Evolutionary conservation across 352 stramenopile genomes (phyloP).

Genomic region (Halophytophthora polymorphica): DNA sequence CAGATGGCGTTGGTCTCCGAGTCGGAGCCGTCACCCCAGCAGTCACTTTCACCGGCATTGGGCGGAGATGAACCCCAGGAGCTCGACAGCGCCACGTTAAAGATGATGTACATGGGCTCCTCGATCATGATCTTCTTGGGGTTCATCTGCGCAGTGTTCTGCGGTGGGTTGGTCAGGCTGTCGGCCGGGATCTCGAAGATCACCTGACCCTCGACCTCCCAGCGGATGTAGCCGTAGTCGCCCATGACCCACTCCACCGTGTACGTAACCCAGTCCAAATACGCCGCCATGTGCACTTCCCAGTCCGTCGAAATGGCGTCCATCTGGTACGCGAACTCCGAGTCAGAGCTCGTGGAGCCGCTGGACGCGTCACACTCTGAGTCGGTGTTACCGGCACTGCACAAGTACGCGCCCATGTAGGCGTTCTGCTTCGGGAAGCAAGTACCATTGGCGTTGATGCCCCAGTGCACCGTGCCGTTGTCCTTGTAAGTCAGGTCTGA

Average conservation of each 20-base stretch:
- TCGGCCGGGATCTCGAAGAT: slow-evolving; percentile 38
- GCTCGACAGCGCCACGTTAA: slow-evolving; percentile 89
- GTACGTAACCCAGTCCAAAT: slow-evolving; percentile 44
- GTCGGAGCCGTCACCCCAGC: slow-evolving; percentile 24
- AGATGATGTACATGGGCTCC: slow-evolving; percentile 79
- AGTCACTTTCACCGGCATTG: slow-evolving; percentile 19
- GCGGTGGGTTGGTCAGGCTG: slow-evolving; percentile 6
- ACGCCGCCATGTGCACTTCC: slow-evolving; percentile 49
- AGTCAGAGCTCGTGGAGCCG: slow-evolving; percentile 3
- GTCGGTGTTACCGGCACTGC: slow-evolving; percentile 29
- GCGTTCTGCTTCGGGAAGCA: slow-evolving; percentile 42
- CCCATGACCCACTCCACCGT: slow-evolving; percentile 29
- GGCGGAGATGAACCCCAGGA: slow-evolving; percentile 28
- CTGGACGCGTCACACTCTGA: slow-evolving; percentile 8
- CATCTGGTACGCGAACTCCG: slow-evolving; percentile 47
- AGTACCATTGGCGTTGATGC: slow-evolving; percentile 41
- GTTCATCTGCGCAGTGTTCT: slow-evolving; percentile 33
- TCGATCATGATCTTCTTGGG: slow-evolving; percentile 82
- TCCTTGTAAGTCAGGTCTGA: slow-evolving; percentile 32
- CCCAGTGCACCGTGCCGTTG: slow-evolving; percentile 22
- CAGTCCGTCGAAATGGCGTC: slow-evolving; percentile 85
- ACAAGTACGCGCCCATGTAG: slow-evolving; percentile 41
- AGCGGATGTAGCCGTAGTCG: slow-evolving; percentile 20
- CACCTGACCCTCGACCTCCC: slow-evolving; percentile 57
- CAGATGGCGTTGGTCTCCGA: slow-evolving; percentile 33